These are phyloP conservation scores for Berkeleyomyces basicola DNA, from an alignment of 2,329 filamentous ascomycete genomes.

Conservation along the genomic window DNA sequence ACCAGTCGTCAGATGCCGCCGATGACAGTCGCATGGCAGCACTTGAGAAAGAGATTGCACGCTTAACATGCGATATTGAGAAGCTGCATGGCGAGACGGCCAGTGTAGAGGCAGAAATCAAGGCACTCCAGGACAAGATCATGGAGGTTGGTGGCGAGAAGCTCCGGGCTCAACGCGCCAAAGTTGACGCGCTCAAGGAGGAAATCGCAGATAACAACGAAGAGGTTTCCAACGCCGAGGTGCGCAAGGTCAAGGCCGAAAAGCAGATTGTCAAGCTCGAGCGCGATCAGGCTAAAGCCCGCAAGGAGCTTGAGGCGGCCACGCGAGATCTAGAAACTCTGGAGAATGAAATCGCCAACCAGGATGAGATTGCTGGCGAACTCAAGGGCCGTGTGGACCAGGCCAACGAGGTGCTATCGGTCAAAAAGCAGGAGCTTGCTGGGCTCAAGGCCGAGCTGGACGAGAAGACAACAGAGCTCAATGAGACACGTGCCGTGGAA, in stretches of 20 bases:
- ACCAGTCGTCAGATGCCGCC: conserved; percentile 54
- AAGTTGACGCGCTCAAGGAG: conserved; percentile 76
- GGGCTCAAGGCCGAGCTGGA: conserved; percentile 73
- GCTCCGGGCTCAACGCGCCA: conserved; percentile 74
- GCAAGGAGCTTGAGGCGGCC: conserved; percentile 60
- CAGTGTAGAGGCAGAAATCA: conserved; percentile 84
- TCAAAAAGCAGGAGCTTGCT: conserved; percentile 66
- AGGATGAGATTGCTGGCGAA: conserved; percentile 58
- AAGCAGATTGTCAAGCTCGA: conserved; percentile 80
- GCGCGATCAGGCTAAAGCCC: conserved; percentile 63
- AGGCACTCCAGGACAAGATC: conserved; percentile 83
- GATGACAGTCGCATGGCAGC: conserved; percentile 59
- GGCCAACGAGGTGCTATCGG: conserved; percentile 59
- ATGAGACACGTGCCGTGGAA: conserved; percentile 73
- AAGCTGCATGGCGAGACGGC: conserved; percentile 72
- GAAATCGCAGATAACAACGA: conserved; percentile 69
- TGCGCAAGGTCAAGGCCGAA: conserved; percentile 80
- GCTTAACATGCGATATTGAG: conserved; percentile 60
- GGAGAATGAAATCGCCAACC: conserved; percentile 60
- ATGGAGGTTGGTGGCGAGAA: conserved; percentile 96
- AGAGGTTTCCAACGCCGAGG: conserved; percentile 69
- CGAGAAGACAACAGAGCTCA: conserved; percentile 68
- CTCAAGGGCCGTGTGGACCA: conserved; percentile 61
- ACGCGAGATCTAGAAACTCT: conserved; percentile 59
- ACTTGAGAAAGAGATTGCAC: conserved; percentile 62